phyloP scores from a whole-genome alignment of 2,329 filamentous ascomycete genomes.

The Pyricularia pennisetigena region DNA sequence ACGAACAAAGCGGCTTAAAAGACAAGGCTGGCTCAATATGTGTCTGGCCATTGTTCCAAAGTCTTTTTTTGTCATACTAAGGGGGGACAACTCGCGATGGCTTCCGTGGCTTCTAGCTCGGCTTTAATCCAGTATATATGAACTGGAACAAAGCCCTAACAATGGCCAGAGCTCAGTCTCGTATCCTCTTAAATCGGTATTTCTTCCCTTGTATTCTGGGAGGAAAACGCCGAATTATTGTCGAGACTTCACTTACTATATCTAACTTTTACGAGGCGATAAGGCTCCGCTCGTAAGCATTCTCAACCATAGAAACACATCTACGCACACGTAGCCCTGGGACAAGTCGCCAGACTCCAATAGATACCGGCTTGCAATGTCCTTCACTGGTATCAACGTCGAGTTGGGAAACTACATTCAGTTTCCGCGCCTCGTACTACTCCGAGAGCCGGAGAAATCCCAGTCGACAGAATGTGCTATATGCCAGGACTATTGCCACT shows the following conservation, averaged over 20 bases:
- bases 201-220: background rate
- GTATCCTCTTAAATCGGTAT: background rate
- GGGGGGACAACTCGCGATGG: background rate
- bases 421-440: background rate
- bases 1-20: background rate
- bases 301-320: background rate
- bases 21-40: background rate
- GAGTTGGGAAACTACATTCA: background rate
- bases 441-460: background rate
- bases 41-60: background rate
- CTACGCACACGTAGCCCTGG: background rate
- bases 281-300: background rate
- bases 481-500: background rate
- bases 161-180: background rate
- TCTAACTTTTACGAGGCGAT: background rate
- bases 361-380: background rate
- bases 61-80: background rate
- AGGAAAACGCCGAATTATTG: background rate
- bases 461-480: background rate
- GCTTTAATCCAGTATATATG: background rate
- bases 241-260: background rate
- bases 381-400: background rate
- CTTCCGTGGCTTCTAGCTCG: background rate
- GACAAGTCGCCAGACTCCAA: background rate
- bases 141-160: background rate